Evolutionary conservation across 1,284 basidiomycete genomes (phyloP), one percentile per base, ranked within the genome.

Genomic region (Sporisorium graminicola): DNA sequence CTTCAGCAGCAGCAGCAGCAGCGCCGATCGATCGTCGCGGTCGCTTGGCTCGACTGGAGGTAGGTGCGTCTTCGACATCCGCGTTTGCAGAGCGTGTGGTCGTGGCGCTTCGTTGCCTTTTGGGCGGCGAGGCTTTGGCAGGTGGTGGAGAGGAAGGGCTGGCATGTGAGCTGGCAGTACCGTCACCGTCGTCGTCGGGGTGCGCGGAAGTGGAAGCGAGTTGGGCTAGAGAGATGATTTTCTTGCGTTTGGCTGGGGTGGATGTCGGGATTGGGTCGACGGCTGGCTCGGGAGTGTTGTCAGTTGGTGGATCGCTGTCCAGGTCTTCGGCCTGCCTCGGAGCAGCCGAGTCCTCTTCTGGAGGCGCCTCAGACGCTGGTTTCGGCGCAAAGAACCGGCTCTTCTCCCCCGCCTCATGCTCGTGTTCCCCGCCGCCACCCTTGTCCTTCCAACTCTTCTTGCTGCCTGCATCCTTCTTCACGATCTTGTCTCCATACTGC

Each of bases 401-500:
- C 55, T 58, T 71, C 58, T 65, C 68, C 12, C 24, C 40, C 27
- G 53, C 53, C 49, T 65, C 37, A 13, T 44, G 31, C 10, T 37
- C 47, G 3, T 31, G 43, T 20, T 44, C 3, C 14, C 43, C 60
- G 8, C 35, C 37, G n/a, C 8, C 37, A 40, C 37, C 37, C 35
- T 67, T 56, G 2, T 5, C 60, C 16, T 16, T n/a, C n/a, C n/a
- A n/a, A 31, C 29, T 26, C 22, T 54, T 50, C 43, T 49, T 53
- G 47, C 24, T 44, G 14, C 35, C 52, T 2, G 51, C 40, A 44
- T 61, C 44, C 47, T 63, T 59, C 37, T 54, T 55, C 26, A 31
- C 58, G 43, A 62, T 59, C 60, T 64, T 68, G 33, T 76, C 65
- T 13, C 78, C 75, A 86, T 98, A 98, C 83, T 96, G 91, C 55